Percentiles rank a stretch among this genome's conserved stretches.
phyloP scores from a whole-genome alignment of 202 grass and related monocot species.

The Schoenoplectus tabernaemontani region DNA sequence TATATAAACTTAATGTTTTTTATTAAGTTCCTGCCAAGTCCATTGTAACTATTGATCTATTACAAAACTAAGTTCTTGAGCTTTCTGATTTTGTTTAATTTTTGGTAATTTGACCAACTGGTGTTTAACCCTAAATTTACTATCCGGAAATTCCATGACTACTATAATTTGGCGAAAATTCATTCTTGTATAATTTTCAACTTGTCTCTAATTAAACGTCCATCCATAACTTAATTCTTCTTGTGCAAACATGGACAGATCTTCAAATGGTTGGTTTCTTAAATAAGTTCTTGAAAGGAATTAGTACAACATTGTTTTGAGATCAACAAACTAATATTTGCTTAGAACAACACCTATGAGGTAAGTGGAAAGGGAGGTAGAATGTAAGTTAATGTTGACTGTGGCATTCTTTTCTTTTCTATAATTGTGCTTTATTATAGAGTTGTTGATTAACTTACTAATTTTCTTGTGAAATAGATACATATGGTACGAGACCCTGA shows the following conservation, averaged over 20 bases:
- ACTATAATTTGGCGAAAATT: no score
- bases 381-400: not conserved
- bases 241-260: not conserved
- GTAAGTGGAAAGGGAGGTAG: not conserved
- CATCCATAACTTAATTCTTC: not conserved
- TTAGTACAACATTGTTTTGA: not conserved
- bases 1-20: no score
- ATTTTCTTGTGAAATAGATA: constrained; percentile 36
- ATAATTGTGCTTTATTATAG: not conserved
- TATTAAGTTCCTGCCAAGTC: no score
- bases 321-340: not conserved
- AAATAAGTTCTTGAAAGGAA: not conserved
- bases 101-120: no score
- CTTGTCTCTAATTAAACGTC: no score
- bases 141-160: no score
- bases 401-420: not conserved
- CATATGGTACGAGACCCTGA: constrained; percentile 68
- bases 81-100: no score
- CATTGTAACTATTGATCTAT: no score
- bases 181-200: no score
- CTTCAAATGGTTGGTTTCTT: not conserved
- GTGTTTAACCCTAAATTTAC: no score
- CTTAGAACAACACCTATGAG: not conserved
- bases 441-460: not conserved
- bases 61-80: no score